Percentiles rank a stretch among this genome's conserved stretches.
These are phyloP conservation scores for Cordyceps javanica DNA, from an alignment of 2,329 filamentous ascomycete genomes.

Conservation along the genomic window DNA sequence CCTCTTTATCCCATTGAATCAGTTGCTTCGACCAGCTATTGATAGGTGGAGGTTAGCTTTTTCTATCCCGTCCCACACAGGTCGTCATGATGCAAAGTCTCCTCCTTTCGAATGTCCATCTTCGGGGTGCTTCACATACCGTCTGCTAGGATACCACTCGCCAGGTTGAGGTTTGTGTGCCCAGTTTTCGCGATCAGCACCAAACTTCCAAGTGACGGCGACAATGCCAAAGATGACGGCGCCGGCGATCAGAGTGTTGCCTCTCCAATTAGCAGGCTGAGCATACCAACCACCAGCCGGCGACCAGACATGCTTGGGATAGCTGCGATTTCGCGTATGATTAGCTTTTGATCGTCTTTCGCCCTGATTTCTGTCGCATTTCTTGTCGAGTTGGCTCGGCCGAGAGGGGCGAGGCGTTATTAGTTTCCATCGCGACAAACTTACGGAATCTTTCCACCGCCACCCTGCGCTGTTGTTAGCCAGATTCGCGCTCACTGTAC, in stretches of 20 bases:
- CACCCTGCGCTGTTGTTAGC: constrained; percentile 54
- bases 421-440: constrained; percentile 20
- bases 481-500: background rate
- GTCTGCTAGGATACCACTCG: constrained; percentile 78
- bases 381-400: constrained; percentile 16
- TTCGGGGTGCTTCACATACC: constrained; percentile 47
- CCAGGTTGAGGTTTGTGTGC: constrained; percentile 69
- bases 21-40: constrained; percentile 40
- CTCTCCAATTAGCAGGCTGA: constrained; percentile 90
- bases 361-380: background rate
- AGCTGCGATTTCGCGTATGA: constrained; percentile 44
- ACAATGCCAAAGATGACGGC: constrained; percentile 62
- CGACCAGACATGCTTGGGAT: constrained; percentile 99
- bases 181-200: constrained; percentile 67
- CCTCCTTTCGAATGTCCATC: background rate
- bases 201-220: constrained; percentile 63
- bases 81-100: background rate
- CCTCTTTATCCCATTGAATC: constrained; percentile 39
- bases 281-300: constrained; percentile 96
- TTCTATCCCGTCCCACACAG: background rate
- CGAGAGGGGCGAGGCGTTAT: background rate
- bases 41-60: background rate
- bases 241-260: constrained; percentile 76
- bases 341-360: constrained; percentile 14
- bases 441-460: constrained; percentile 63